Evolutionary conservation across 768 basidiomycete genomes (phyloP).

Genomic region (Agrocybe praecox): DNA sequence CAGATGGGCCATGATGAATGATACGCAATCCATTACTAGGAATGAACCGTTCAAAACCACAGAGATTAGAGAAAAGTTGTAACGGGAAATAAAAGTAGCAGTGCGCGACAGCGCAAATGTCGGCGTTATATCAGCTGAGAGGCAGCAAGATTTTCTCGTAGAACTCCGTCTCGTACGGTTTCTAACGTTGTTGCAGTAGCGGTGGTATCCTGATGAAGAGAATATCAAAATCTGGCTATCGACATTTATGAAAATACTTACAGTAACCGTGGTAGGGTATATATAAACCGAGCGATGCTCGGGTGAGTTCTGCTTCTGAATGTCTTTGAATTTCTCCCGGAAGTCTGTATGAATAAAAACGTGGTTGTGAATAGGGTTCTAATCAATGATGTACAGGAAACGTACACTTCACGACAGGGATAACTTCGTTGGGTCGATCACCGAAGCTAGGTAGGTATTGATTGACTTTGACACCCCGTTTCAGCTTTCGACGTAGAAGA

Average conservation of each 20-base stretch:
- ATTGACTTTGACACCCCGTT: conserved; percentile 56
- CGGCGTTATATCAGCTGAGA: conserved; percentile 50
- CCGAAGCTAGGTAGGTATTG: conserved; percentile 69
- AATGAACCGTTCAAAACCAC: not conserved
- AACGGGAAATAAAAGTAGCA: not conserved
- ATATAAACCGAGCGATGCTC: conserved; percentile 59
- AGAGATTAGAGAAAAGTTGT: not conserved
- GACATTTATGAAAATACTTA: conserved; percentile 29
- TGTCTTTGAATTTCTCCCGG: conserved; percentile 69
- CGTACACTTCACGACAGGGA: conserved; percentile 65
- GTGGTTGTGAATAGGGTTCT: not conserved
- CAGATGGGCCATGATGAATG: not conserved
- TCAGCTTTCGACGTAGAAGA: conserved; percentile 64
- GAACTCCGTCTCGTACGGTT: conserved; percentile 64
- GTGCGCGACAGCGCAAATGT: not conserved
- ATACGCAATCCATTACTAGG: not conserved
- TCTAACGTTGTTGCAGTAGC: conserved; percentile 62
- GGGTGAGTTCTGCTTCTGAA: conserved; percentile 59
- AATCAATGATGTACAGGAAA: conserved; percentile 10
- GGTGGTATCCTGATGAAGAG: conserved; percentile 52
- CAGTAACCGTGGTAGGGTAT: conserved; percentile 71
- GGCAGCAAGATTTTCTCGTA: conserved; percentile 55
- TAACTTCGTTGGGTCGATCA: conserved; percentile 67
- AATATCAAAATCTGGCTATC: no score
- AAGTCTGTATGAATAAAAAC: conserved; percentile 48